phyloP scores from a whole-genome alignment of 345 rosid genomes.

The Sapria himalayana region DNA sequence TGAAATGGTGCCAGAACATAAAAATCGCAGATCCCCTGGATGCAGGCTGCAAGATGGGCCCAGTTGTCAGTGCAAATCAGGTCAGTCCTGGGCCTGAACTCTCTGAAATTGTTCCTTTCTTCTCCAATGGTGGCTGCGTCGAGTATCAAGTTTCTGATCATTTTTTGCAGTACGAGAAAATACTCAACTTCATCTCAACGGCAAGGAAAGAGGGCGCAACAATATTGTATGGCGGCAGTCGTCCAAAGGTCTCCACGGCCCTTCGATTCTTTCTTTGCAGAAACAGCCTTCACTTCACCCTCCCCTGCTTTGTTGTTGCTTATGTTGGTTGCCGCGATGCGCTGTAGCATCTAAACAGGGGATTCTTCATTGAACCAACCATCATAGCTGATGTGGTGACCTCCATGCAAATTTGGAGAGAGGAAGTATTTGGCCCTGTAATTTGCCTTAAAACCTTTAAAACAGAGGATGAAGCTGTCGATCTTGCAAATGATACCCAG shows the following conservation, averaged over 20 bases:
- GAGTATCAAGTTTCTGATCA: constrained; percentile 5
- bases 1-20: constrained; percentile 56
- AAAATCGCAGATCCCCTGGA: constrained; percentile 83
- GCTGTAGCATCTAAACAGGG: constrained; percentile 57
- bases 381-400: constrained; percentile 51
- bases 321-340: no score
- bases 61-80: constrained; percentile 72
- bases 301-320: no score
- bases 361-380: constrained; percentile 71
- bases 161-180: constrained; percentile 51
- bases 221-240: constrained; percentile 53
- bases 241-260: constrained; percentile 38
- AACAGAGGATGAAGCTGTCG: constrained; percentile 87
- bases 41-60: constrained; percentile 91
- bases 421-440: constrained; percentile 97
- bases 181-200: constrained; percentile 49
- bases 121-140: not conserved
- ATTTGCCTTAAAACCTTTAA: constrained; percentile 74
- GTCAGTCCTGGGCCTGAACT: no score
- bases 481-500: constrained; percentile 81
- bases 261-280: no score
- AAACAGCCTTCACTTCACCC: no score
- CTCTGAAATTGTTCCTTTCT: constrained; percentile 1
- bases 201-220: constrained; percentile 91
- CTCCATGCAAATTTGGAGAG: constrained; percentile 98